A percentile compares a stretch with the other conserved stretches of the same genome.
Conservation (phyloP, 78 protist species). For the slime mould (Dictyostelium discoideum) region DNA sequence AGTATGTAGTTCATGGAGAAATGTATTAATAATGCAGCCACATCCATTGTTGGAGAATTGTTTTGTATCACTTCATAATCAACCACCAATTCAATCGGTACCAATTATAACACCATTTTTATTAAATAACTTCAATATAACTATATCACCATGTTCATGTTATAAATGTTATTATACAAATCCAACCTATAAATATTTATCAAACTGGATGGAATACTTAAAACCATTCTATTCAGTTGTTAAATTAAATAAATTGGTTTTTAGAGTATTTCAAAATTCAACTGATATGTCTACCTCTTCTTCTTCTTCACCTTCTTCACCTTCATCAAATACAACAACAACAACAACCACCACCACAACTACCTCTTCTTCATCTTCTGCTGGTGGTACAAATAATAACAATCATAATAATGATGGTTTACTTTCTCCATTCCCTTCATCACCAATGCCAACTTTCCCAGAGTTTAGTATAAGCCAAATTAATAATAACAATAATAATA, state of each 20-base stretch:
- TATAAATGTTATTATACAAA: constrained; percentile 32
- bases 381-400: neutral
- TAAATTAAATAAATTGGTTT: neutral
- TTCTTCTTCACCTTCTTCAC: neutral
- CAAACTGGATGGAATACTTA: constrained; percentile 48
- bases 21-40: constrained; percentile 54
- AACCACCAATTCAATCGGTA: constrained; percentile 4
- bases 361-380: neutral
- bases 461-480: neutral
- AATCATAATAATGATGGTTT: neutral
- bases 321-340: neutral
- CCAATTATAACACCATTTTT: constrained; percentile 23
- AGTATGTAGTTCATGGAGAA: constrained; percentile 57
- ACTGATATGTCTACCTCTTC: neutral
- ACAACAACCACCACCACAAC: neutral
- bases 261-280: constrained; percentile 65
- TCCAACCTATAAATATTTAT: constrained; percentile 18
- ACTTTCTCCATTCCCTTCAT: constrained; percentile 11
- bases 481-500: neutral
- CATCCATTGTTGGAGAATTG: constrained; percentile 61
- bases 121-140: constrained; percentile 25
- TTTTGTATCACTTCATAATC: constrained; percentile 48
- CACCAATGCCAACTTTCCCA: constrained; percentile 6
- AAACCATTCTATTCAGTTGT: constrained; percentile 20
- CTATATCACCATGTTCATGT: constrained; percentile 73